Percentiles rank a stretch among this genome's conserved stretches.
These are phyloP conservation scores for Apophysomyces elegans DNA, from an alignment of 371 early-diverging fungal genomes.

Conservation along the genomic window DNA sequence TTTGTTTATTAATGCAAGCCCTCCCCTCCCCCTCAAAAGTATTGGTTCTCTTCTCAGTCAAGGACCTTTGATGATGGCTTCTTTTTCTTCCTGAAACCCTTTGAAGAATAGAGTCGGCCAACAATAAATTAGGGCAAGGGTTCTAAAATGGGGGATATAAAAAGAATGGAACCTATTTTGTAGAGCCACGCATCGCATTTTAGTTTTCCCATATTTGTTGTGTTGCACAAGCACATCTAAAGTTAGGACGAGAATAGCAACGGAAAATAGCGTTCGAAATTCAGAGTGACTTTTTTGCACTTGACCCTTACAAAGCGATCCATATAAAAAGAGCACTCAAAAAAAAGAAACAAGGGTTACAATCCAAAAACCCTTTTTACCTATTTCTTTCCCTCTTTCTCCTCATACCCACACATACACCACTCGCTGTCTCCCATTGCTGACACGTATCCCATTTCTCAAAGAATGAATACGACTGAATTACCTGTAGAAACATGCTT, in stretches of 20 bases:
- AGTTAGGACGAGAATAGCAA: constrained; percentile 4
- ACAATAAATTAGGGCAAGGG: neutral
- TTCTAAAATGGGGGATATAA: neutral
- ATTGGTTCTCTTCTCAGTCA: too few species aligned
- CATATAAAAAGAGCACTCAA: neutral
- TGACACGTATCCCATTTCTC: too few species aligned
- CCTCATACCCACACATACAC: neutral
- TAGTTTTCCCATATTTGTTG: neutral
- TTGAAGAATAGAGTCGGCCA: too few species aligned
- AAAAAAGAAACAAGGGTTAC: neutral
- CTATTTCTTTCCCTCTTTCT: neutral
- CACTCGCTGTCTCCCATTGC: neutral
- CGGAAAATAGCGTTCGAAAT: neutral
- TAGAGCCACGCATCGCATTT: neutral
- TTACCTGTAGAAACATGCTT: neutral
- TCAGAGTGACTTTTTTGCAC: constrained; percentile 4
- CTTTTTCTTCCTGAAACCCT: too few species aligned
- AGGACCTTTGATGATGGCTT: too few species aligned
- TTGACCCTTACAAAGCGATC: neutral
- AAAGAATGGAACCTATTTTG: too few species aligned
- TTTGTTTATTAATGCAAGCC: too few species aligned
- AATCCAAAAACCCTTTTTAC: neutral
- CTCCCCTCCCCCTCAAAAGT: too few species aligned
- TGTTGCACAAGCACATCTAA: neutral
- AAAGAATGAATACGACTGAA: neutral